Conservation (phyloP, 768 basidiomycete genomes). For the Gymnopilus junonius region DNA sequence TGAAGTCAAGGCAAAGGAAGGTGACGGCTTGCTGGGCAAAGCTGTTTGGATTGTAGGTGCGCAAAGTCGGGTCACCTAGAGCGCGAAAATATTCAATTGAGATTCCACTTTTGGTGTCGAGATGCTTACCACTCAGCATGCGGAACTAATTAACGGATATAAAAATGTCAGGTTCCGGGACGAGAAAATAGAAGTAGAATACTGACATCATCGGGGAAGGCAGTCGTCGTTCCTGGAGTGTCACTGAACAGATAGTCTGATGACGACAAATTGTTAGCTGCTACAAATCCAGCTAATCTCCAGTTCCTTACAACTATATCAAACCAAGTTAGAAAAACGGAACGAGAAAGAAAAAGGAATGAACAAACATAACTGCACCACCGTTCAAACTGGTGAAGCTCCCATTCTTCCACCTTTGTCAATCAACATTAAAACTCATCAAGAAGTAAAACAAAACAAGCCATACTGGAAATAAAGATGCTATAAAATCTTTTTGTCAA, state of each 20-base stretch:
- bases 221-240: slow-evolving; percentile 48
- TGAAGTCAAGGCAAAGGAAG: slow-evolving; percentile 53
- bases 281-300: neutral
- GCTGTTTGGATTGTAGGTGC: slow-evolving; percentile 49
- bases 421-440: neutral
- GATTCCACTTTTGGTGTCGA: neutral
- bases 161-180: slow-evolving; percentile 2
- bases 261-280: neutral
- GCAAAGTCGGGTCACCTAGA: slow-evolving; percentile 44
- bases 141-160: slow-evolving; percentile 43
- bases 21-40: slow-evolving; percentile 51
- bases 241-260: slow-evolving; percentile 55
- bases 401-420: slow-evolving; percentile 53
- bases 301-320: slow-evolving; percentile 34
- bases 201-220: slow-evolving; percentile 59
- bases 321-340: neutral
- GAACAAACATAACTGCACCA: slow-evolving; percentile 48
- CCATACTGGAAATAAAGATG: slow-evolving; percentile 56
- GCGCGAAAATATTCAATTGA: neutral
- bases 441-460: neutral
- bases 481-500: slow-evolving; percentile 28
- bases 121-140: slow-evolving; percentile 50
- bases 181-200: neutral
- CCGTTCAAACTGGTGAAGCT: slow-evolving; percentile 48
- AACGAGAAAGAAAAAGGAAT: neutral